Percentiles rank a stretch among this genome's conserved stretches.
phyloP scores from a whole-genome alignment of 768 basidiomycete genomes.

The Russula vinacea region DNA sequence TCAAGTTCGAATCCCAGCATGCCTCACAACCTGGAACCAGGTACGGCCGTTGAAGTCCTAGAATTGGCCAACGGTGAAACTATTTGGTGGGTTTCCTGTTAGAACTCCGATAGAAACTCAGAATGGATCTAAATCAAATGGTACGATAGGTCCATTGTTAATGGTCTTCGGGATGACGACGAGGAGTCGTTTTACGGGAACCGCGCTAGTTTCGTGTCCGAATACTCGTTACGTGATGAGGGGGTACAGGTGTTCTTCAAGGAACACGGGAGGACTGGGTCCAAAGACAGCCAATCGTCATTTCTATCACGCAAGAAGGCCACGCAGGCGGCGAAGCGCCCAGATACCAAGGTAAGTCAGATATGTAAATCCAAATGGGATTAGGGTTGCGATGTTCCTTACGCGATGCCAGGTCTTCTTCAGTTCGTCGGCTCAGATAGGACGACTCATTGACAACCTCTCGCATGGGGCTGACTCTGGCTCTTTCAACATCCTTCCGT shows the following conservation, averaged over 20 bases:
- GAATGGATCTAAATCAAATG: constrained; percentile 21
- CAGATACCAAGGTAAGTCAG: constrained; percentile 75
- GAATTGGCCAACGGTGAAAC: constrained; percentile 86
- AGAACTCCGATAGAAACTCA: constrained; percentile 6
- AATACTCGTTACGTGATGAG: constrained; percentile 59
- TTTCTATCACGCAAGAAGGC: constrained; percentile 60
- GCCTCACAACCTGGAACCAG: constrained; percentile 41
- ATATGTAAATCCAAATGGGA: background rate
- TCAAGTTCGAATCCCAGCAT: constrained; percentile 32
- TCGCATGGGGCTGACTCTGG: constrained; percentile 80
- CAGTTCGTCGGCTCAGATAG: constrained; percentile 74
- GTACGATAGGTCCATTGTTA: constrained; percentile 70
- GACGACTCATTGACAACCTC: constrained; percentile 77
- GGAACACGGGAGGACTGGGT: constrained; percentile 65
- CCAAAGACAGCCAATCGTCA: constrained; percentile 60
- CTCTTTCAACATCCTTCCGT: constrained; percentile 71
- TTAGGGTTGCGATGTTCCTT: background rate
- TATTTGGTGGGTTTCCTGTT: constrained; percentile 63
- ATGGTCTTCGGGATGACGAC: constrained; percentile 76
- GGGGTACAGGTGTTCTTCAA: constrained; percentile 72
- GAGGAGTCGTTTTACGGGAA: constrained; percentile 63
- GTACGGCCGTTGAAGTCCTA: constrained; percentile 71
- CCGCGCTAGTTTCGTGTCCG: constrained; percentile 71
- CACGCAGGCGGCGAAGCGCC: constrained; percentile 52
- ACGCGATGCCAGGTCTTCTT: constrained; percentile 56